A percentile compares a stretch with the other conserved stretches of the same genome.
These are phyloP conservation scores for Podospora appendiculata DNA, from an alignment of 495 filamentous ascomycete species.

Conservation along the genomic window DNA sequence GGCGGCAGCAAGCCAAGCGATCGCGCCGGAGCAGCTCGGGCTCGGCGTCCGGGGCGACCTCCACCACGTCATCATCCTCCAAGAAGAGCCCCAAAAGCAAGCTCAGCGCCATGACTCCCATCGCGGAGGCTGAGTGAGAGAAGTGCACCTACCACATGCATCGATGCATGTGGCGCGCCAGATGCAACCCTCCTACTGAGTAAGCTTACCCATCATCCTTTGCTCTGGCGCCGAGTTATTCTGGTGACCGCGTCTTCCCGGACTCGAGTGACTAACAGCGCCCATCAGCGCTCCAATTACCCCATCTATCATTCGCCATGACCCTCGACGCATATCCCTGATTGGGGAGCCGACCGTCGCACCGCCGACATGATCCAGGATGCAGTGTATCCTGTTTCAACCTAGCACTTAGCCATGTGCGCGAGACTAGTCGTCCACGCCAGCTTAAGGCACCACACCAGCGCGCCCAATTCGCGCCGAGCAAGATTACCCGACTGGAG, in stretches of 20 bases:
- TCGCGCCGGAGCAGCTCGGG: constrained; percentile 21
- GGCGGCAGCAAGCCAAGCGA: constrained; percentile 25
- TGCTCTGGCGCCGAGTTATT: neutral
- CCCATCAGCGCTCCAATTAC: neutral
- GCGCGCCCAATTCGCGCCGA: too few relatives aligned
- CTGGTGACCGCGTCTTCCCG: too few relatives aligned
- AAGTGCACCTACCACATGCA: neutral
- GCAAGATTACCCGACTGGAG: too few relatives aligned
- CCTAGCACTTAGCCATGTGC: too few relatives aligned
- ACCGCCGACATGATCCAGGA: neutral
- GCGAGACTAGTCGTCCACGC: too few relatives aligned
- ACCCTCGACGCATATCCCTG: neutral
- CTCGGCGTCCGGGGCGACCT: constrained; percentile 6
- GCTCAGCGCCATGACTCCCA: constrained; percentile 40
- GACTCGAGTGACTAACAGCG: too few relatives aligned
- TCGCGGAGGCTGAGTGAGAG: constrained; percentile 33
- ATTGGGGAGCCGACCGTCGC: neutral
- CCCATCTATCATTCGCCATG: neutral
- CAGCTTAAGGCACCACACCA: too few relatives aligned
- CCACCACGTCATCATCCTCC: constrained; percentile 5
- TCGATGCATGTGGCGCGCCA: constrained; percentile 1
- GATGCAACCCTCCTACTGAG: constrained; percentile 1
- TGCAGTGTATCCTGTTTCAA: too few relatives aligned
- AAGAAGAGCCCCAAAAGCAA: constrained; percentile 41
- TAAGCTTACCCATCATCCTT: constrained; percentile 3